These are phyloP conservation scores for Vicia sativa DNA, from an alignment of 306 rosid genomes.

Conservation along the genomic window DNA sequence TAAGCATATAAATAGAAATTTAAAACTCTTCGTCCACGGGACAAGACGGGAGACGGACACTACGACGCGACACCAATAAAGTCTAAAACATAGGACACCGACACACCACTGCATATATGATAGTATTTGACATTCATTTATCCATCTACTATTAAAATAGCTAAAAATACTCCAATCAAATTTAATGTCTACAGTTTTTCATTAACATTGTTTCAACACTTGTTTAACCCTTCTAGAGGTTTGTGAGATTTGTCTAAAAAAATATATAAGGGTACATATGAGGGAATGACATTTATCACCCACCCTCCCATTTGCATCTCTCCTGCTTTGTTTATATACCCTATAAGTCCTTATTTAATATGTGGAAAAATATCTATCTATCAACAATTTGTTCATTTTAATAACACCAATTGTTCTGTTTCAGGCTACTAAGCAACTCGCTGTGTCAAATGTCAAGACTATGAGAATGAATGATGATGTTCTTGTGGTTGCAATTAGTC, in stretches of 20 bases:
- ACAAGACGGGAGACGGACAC: too few species aligned
- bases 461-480: conserved; percentile 91
- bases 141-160: too few species aligned
- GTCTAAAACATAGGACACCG: too few species aligned
- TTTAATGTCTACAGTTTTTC: too few species aligned
- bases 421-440: conserved; percentile 71
- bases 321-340: conserved; percentile 7
- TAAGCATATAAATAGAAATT: not conserved
- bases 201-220: too few species aligned
- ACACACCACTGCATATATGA: too few species aligned
- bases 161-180: too few species aligned
- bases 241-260: too few species aligned
- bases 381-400: conserved; percentile 20
- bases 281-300: not conserved
- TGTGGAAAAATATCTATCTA: not conserved
- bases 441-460: conserved; percentile 64
- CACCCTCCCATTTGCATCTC: not conserved
- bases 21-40: not conserved
- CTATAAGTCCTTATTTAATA: conserved; percentile 11
- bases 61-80: too few species aligned
- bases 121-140: too few species aligned
- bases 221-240: too few species aligned
- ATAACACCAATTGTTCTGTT: conserved; percentile 34
- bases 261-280: too few species aligned
- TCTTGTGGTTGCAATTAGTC: conserved; percentile 80